Conservation (phyloP, 129 eudicot species). For the Pittosporum tobira region DNA sequence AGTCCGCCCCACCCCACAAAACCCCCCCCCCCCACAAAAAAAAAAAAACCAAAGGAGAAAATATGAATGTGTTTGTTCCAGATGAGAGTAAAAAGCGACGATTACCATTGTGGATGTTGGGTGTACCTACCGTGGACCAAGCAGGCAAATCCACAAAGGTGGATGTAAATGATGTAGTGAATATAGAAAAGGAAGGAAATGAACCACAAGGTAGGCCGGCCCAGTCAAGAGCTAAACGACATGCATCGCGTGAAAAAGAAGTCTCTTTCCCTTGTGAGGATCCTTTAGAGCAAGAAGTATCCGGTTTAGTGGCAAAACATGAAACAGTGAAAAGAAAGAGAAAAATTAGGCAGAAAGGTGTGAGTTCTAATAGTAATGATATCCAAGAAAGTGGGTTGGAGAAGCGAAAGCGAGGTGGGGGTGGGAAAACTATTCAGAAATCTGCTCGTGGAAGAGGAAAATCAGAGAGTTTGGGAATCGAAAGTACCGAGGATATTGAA, state of each 20-base stretch:
- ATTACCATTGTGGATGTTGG: constrained; percentile 44
- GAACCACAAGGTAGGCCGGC: constrained; percentile 5
- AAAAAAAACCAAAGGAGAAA: not conserved
- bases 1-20: too few relatives aligned
- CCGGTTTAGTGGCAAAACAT: constrained; percentile 25
- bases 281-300: constrained; percentile 1
- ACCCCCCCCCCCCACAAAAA: too few relatives aligned
- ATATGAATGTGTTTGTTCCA: constrained; percentile 3
- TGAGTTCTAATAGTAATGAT: not conserved
- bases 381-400: constrained; percentile 16
- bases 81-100: constrained; percentile 28
- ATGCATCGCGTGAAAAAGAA: constrained; percentile 9
- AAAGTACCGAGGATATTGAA: constrained; percentile 13
- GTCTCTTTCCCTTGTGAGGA: constrained; percentile 4
- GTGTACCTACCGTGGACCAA: constrained; percentile 19
- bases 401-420: constrained; percentile 23
- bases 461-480: constrained; percentile 3
- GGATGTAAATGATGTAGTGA: constrained; percentile 6
- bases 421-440: constrained; percentile 18
- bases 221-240: constrained; percentile 14
- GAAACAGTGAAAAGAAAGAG: constrained; percentile 32
- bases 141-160: constrained; percentile 13
- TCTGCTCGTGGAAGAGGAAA: constrained; percentile 10
- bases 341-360: constrained; percentile 12
- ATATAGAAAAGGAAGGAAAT: constrained; percentile 1